Percentiles rank a stretch among this genome's conserved stretches.
Evolutionary conservation across 2,329 filamentous ascomycete genomes (phyloP).

Genomic region (Aspergillus cejpii): DNA sequence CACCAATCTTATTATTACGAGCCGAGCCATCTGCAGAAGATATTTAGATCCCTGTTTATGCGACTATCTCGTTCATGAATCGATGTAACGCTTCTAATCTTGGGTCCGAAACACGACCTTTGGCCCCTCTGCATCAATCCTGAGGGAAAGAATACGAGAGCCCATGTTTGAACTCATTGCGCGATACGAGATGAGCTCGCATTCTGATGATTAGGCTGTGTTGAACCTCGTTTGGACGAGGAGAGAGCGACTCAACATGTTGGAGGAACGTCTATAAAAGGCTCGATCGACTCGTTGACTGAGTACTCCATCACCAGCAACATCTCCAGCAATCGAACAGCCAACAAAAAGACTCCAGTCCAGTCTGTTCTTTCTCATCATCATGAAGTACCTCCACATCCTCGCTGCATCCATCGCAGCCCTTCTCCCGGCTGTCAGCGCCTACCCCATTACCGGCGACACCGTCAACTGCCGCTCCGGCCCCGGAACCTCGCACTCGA

Average conservation of each 20-base stretch:
- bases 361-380: not conserved
- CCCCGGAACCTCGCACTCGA: slow-evolving; percentile 13
- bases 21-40: not conserved
- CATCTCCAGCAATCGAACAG: not conserved
- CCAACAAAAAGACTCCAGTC: not conserved
- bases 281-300: not conserved
- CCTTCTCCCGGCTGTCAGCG: slow-evolving; percentile 16
- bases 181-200: not conserved
- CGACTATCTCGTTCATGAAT: not conserved
- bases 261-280: not conserved
- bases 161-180: not conserved
- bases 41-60: not conserved
- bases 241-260: not conserved
- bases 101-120: not conserved
- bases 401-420: slow-evolving; percentile 14
- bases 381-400: slow-evolving; percentile 7
- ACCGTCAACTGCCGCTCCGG: slow-evolving; percentile 17
- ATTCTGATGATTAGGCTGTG: not conserved
- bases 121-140: not conserved
- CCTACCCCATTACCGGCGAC: slow-evolving; percentile 8
- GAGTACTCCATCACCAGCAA: not conserved
- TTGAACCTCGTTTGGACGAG: not conserved
- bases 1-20: too few relatives aligned
- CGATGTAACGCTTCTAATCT: not conserved
- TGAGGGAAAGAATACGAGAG: not conserved